Conservation (phyloP, 164 flowering plant species). For the Nelumbo lutea region DNA sequence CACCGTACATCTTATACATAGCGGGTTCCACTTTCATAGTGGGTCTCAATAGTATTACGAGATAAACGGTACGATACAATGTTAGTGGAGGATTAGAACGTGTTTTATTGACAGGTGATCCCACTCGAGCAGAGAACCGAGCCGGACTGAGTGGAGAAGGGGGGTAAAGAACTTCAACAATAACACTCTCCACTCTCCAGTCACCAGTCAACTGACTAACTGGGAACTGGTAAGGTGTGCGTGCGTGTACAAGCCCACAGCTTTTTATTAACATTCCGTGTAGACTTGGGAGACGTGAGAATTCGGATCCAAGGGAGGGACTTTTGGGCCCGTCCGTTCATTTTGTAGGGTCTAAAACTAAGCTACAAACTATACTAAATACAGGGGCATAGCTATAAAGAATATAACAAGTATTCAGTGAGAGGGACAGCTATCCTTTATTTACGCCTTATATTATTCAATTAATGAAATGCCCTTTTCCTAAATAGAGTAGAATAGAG, state of each 20-base stretch:
- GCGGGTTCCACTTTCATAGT: too few species aligned
- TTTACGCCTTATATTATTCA: too few species aligned
- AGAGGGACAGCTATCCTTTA: background rate
- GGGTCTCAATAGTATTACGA: too few species aligned
- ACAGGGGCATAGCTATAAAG: background rate
- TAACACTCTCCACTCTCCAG: too few species aligned
- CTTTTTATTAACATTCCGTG: constrained; percentile 8
- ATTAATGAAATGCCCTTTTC: too few species aligned
- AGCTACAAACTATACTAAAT: background rate
- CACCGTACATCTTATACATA: too few species aligned
- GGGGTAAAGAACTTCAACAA: too few species aligned
- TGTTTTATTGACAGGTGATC: too few species aligned
- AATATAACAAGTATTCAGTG: background rate
- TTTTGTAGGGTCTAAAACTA: background rate
- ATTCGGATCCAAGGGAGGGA: background rate
- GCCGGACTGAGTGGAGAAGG: too few species aligned
- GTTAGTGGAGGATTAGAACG: too few species aligned
- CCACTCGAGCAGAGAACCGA: too few species aligned
- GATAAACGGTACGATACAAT: too few species aligned
- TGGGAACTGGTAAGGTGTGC: background rate
- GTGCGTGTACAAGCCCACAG: background rate
- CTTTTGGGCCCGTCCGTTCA: background rate
- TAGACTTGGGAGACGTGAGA: constrained; percentile 7
- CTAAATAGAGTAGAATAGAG: background rate
- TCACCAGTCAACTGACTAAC: background rate